Percentiles rank a stretch among this genome's conserved stretches.
These are phyloP conservation scores for Leccinellum albellum DNA, from an alignment of 768 basidiomycete species.

Conservation along the genomic window DNA sequence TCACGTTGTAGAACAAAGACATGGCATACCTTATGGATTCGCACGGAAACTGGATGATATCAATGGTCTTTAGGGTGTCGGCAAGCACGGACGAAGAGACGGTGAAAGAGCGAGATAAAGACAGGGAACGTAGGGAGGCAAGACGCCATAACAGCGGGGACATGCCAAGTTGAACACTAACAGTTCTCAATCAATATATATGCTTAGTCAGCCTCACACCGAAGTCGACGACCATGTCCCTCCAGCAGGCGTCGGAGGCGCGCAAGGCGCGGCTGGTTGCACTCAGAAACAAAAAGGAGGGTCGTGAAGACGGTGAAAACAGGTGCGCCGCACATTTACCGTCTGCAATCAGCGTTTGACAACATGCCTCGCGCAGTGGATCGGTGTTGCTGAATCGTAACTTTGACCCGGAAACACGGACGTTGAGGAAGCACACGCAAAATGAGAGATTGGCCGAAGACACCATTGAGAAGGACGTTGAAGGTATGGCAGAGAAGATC, in stretches of 20 bases:
- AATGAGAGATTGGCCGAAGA: slow-evolving; percentile 64
- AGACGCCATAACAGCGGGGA: slow-evolving; percentile 29
- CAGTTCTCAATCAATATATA: neutral
- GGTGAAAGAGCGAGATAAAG: slow-evolving; percentile 26
- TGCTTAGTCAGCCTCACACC: slow-evolving; percentile 33
- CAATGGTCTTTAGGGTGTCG: slow-evolving; percentile 34
- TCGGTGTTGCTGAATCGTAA: slow-evolving; percentile 69
- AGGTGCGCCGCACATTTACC: slow-evolving; percentile 35
- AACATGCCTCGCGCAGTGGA: slow-evolving; percentile 31
- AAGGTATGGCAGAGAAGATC: slow-evolving; percentile 80
- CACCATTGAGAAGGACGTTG: slow-evolving; percentile 83
- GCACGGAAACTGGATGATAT: slow-evolving; percentile 62
- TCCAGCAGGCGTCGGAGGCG: slow-evolving; percentile 74
- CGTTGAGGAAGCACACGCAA: slow-evolving; percentile 60
- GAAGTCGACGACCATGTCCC: slow-evolving; percentile 43
- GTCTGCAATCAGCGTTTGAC: neutral
- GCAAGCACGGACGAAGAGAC: slow-evolving; percentile 24
- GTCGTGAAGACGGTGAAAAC: slow-evolving; percentile 40
- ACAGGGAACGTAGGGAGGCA: neutral
- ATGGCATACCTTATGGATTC: slow-evolving; percentile 59
- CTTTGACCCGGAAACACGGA: slow-evolving; percentile 87
- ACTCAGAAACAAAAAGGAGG: slow-evolving; percentile 68
- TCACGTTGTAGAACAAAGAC: neutral
- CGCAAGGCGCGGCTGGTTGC: slow-evolving; percentile 80
- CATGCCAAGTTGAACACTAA: slow-evolving; percentile 19